Base-by-base conservation (phyloP, 345 rosid species). In the Sonneratia alba region DNA sequence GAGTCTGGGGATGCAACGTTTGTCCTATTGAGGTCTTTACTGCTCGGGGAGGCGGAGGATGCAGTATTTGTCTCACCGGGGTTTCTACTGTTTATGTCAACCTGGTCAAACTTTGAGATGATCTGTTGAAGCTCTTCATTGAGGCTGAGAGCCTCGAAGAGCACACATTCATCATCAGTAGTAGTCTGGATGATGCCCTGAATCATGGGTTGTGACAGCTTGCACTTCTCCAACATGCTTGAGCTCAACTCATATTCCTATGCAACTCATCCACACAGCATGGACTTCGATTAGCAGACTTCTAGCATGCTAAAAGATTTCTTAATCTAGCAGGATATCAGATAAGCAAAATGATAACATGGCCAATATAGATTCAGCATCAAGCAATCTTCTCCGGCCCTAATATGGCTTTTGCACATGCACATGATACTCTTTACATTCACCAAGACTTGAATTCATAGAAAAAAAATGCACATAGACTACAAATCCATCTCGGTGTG, bases 161-260 rank as follows among this genome's bases (percentile, higher is more conserved):
- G 92, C 77, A 87, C 77, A 9, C 77, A 83, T 55, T 92, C 97
- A 14, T 89, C 96, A 9, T 88, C 88, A 14, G 77, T 79, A 48
- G 91, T 90, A 83, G 87, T 85, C 76, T 92, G 88, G 81, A 92
- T 84, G 75, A 92, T 82, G 83, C 86, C 81, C 53, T 90, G 87
- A 76, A 92, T 83, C 71, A 81, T 74, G 8, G 91, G 87, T 68
- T 85, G 92, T 0, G 87, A 85, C 67, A 87, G 88, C 83, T 84
- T 92, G 83, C 92, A 90, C 74, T 92, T 88, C 83, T 87, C 94
- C 81, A 89, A 51, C 82, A 92, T 47, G 83, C 89, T 85, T 69
- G 77, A 80, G 22, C 81, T 82, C 64, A 91, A 75, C 65, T 92
- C 97, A 36, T 88, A 96, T 92, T 92, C 82, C 72, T 38, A 38